Conservation (phyloP, 371 early-diverging fungal species). For the Coemansia sp. region DNA sequence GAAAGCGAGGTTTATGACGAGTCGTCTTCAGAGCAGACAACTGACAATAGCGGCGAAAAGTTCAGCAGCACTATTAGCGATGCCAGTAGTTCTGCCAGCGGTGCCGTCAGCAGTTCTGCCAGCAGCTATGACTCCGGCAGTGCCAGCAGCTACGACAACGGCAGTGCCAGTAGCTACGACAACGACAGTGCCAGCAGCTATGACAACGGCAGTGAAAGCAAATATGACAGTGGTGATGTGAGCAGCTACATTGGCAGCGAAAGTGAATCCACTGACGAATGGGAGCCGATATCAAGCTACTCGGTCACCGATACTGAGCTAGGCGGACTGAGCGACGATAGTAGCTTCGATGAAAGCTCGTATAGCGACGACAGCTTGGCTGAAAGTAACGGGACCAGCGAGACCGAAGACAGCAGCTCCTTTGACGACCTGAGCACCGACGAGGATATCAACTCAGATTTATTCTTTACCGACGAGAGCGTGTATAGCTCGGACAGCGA, state of each 20-base stretch:
- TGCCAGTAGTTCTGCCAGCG: too few relatives aligned
- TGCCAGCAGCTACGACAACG: too few relatives aligned
- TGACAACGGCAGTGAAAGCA: too few relatives aligned
- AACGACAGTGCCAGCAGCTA: too few relatives aligned
- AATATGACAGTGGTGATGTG: background rate
- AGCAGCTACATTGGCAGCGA: background rate
- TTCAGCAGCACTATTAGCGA: too few relatives aligned
- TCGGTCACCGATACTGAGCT: background rate
- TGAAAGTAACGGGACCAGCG: background rate
- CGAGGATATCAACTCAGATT: background rate
- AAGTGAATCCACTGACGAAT: background rate
- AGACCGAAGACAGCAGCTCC: background rate
- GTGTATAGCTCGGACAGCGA: background rate
- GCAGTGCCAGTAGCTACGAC: too few relatives aligned
- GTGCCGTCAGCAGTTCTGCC: too few relatives aligned
- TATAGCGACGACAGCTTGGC: too few relatives aligned
- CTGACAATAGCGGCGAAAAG: background rate
- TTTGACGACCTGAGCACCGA: background rate
- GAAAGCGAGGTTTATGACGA: background rate
- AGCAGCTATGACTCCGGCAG: too few relatives aligned
- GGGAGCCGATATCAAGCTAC: background rate
- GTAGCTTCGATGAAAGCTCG: background rate
- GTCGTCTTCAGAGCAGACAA: background rate
- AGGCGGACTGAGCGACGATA: background rate
- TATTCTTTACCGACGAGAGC: background rate